phyloP scores from a whole-genome alignment of 495 filamentous ascomycete species.

The Daldinia bambusicola region DNA sequence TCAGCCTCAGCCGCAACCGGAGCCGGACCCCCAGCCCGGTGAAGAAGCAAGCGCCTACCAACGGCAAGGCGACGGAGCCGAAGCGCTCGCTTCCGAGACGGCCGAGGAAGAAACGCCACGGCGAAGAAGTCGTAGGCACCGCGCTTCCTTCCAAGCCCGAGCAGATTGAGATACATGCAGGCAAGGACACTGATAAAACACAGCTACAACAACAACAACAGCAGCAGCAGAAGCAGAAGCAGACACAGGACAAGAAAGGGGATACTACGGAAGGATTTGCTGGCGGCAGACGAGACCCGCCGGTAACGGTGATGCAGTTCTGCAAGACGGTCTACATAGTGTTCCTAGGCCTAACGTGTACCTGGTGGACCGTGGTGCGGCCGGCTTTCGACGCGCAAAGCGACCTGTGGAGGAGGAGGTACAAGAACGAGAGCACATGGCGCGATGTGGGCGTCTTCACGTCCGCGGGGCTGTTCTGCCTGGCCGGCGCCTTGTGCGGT shows the following conservation, averaged over 20 bases:
- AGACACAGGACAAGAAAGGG: too few relatives aligned
- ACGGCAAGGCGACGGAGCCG: constrained; percentile 20
- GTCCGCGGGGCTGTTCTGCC: constrained; percentile 36
- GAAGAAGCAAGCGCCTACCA: constrained; percentile 8
- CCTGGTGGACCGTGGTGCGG: constrained; percentile 43
- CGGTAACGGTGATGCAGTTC: constrained; percentile 11
- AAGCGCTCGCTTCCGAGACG: constrained; percentile 33
- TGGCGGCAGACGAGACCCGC: constrained; percentile 5
- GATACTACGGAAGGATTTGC: neutral
- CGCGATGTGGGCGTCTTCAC: constrained; percentile 39
- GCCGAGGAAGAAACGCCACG: constrained; percentile 26
- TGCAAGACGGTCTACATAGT: constrained; percentile 33
- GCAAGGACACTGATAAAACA: neutral
- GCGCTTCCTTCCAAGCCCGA: constrained; percentile 34
- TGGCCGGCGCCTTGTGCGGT: constrained; percentile 23
- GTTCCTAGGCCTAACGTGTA: constrained; percentile 32
- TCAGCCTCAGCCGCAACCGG: constrained; percentile 16
- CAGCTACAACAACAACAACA: constrained; percentile 12
- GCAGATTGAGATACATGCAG: constrained; percentile 1
- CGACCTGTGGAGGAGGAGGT: constrained; percentile 44
- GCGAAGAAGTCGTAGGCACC: constrained; percentile 35
- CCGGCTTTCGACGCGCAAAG: constrained; percentile 47
- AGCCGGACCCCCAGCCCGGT: constrained; percentile 33
- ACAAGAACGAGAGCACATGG: constrained; percentile 41
- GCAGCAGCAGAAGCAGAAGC: too few relatives aligned